Base-by-base conservation (phyloP, 2,329 filamentous ascomycete genomes). In the Rachicladosporium sp. region DNA sequence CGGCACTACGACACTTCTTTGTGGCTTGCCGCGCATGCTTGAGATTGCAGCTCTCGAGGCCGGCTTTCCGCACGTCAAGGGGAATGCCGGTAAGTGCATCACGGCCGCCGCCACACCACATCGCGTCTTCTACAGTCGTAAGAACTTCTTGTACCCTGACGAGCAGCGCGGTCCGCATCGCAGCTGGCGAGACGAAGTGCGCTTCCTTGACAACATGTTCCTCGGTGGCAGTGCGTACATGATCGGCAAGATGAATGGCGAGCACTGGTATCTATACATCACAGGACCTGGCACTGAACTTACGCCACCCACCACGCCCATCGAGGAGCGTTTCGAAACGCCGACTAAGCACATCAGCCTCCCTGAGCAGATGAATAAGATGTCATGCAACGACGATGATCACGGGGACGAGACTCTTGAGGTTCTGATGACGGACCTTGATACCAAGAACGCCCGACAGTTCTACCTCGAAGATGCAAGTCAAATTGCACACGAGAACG, bases 181-280 rank as follows among this genome's bases (percentile, higher is more conserved):
- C 46, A 96, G 88, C 77, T 98, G 91, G 91, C 82, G 87, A 52
- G 82, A 95, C 59, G 91, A 98, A 61, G 89, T 96, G 56, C 82
- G 80, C 54, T 93, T 81, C 53, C 73, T 98, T 46, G 91, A 98
- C 65, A 81, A 83, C 58, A 84, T 88, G 63, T 95, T 98, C 59
- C 71, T 82, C 45, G 81, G 84, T 41, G 91, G 91, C 40, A 96
- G 89, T 62, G 91, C 91, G 37, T 98, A 98, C 64, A 94, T 96
- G 88, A 93, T 98, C 49, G 91, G 91, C 56, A 96, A 95, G 68
- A 96, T 96, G 89, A 98, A 98, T 53, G 89, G 91, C 43, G 91
- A 98, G 62, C 91, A 98, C 55, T 98, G 91, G 91, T 96, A 96
- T 60, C 70, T 98, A 41, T 98, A 98, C 67, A 80, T 96, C 54